phyloP scores from a whole-genome alignment of 108 stramenopile species.

The Nitzschia putrida region DNA sequence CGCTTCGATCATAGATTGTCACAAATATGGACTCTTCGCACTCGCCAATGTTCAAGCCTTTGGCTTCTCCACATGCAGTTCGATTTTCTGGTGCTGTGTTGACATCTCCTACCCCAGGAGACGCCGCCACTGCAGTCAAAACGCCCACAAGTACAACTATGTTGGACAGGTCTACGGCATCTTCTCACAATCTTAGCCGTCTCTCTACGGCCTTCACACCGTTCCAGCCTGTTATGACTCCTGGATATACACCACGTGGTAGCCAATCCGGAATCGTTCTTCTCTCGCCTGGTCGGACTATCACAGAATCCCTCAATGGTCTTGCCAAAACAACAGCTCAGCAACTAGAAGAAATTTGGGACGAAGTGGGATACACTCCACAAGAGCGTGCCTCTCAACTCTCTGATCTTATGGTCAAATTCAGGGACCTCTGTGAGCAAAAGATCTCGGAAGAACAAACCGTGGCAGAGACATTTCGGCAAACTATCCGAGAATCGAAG shows the following conservation, averaged over 20 bases:
- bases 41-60: not conserved
- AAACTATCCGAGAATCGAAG: constrained; percentile 66
- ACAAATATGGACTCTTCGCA: not conserved
- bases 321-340: constrained; percentile 65
- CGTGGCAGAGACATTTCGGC: constrained; percentile 79
- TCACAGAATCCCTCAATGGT: constrained; percentile 51
- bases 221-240: constrained; percentile 42
- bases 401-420: constrained; percentile 61
- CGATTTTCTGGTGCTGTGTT: constrained; percentile 5
- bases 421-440: constrained; percentile 63
- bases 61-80: constrained; percentile 13
- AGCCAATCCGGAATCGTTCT: constrained; percentile 40
- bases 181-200: constrained; percentile 21
- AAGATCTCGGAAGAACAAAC: constrained; percentile 71
- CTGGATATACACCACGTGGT: constrained; percentile 40
- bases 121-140: constrained; percentile 7
- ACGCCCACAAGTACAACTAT: not conserved
- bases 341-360: constrained; percentile 78
- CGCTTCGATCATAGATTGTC: too few relatives aligned
- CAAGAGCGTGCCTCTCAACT: constrained; percentile 80
- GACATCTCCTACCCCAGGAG: constrained; percentile 14
- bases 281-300: constrained; percentile 56
- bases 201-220: constrained; percentile 42
- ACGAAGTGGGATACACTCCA: constrained; percentile 77
- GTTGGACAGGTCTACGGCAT: constrained; percentile 5